A percentile compares a stretch with the other conserved stretches of the same genome.
These are phyloP conservation scores for Lachnellula suecica DNA, from an alignment of 2,329 filamentous ascomycete genomes.

Conservation along the genomic window DNA sequence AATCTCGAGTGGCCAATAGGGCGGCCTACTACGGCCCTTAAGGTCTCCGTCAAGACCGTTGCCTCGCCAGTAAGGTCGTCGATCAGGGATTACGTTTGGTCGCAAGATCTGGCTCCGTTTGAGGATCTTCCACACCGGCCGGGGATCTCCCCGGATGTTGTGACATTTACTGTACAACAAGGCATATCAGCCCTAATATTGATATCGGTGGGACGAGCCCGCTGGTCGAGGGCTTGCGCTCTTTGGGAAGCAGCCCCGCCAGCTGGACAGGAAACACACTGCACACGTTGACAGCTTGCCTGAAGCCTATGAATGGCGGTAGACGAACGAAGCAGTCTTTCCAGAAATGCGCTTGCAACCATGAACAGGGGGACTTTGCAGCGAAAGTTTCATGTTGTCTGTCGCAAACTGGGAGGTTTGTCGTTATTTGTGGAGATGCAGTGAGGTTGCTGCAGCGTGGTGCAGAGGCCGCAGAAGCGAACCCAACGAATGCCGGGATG, in stretches of 20 bases:
- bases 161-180: slow-evolving; percentile 23
- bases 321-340: not conserved
- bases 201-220: slow-evolving; percentile 2
- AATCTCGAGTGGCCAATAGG: slow-evolving; percentile 17
- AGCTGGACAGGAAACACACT: not conserved
- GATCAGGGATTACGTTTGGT: slow-evolving; percentile 28
- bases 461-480: not conserved
- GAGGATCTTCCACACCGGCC: slow-evolving; percentile 30
- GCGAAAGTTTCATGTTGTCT: slow-evolving; percentile 27
- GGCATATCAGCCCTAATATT: slow-evolving; percentile 32
- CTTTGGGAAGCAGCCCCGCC: not conserved
- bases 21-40: not conserved
- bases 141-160: slow-evolving; percentile 26
- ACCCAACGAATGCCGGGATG: not conserved
- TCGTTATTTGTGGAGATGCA: slow-evolving; percentile 21
- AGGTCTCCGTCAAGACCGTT: slow-evolving; percentile 3
- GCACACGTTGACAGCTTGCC: not conserved
- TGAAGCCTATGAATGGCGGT: not conserved
- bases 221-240: not conserved
- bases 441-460: not conserved
- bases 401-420: slow-evolving; percentile 18
- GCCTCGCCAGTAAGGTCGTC: slow-evolving; percentile 12
- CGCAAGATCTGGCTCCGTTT: slow-evolving; percentile 31
- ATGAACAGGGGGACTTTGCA: slow-evolving; percentile 1
- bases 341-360: not conserved